Base-by-base conservation (phyloP, 1,284 basidiomycete species). In the Boletus mariae region DNA sequence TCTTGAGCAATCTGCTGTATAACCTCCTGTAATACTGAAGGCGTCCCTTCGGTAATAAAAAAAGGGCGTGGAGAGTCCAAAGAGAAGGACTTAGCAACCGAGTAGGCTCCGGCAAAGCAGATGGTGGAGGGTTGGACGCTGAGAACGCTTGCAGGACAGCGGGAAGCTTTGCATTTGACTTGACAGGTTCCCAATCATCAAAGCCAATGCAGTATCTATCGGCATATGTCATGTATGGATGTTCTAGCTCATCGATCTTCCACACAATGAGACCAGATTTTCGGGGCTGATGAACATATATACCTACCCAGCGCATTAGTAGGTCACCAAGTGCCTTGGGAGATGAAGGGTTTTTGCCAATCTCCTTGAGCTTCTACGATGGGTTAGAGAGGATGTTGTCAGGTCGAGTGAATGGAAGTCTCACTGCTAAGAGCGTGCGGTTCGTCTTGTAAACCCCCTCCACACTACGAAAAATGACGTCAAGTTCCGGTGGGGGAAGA, bases 311-410 rank as follows among this genome's bases (percentile, higher is more conserved):
- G 73, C 91, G 87, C 91, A 98, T 98, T 54, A 99, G 79, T 45
- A 99, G 75, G 71, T 98, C 96, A 46, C 96, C 96, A 20, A 99
- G 80, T 11, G 90, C 93, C 68, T 96, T 97, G 13, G 96, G 93
- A n/a, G 90, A 92, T 1, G 92, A 86, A 0, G 95, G 94, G 71
- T 90, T 93, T 43, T 90, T 84, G 8, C 94, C 96, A 56, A 99
- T 95, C 58, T 97, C 94, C 70, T 90, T 93, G 56, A 99, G 77
- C 80, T 90, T 90, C 94, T 96, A 68, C 23, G 50, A 34, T 45
- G 29, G 45, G 51, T 67, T 28, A 65, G 59, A 49, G 7, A 43
- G 10, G 29, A 56, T 26, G 12, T 45, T 35, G 45, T 45, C 26
- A 38, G 12, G 51, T 32, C 20, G 25, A 26, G 35, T 41, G 20